Base-by-base conservation (phyloP, 2,329 filamentous ascomycete genomes). In the Pseudogymnoascus sp. region DNA sequence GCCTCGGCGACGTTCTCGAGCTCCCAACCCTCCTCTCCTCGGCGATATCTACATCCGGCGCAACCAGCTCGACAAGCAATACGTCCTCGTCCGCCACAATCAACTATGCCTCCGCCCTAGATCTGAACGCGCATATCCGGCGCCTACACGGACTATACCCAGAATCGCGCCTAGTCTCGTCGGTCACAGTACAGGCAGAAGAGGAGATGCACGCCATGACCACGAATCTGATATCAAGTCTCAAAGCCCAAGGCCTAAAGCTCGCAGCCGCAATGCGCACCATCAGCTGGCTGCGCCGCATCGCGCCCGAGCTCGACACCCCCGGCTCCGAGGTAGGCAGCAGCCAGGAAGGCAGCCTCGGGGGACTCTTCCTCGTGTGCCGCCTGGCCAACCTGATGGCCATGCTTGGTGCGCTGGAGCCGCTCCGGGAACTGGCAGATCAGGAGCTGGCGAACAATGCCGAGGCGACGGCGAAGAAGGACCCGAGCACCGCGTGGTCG, bases 41-140 rank as follows among this genome's bases (percentile, higher is more conserved):
- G 1, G 87, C 92, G 50, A 87, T 92, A 61, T 82, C 82, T 6
- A 77, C 78, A 4, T 78, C 75, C 0, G 50, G 58, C 1, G 80
- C 79, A 25, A 75, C 79, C n/a, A 75, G 75, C n/a, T 71, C 75
- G 2, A 66, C 75, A 3, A 79, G 84, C 3, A 73, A 73, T 12
- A 69, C 71, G 5, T 72, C 68, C 3, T 62, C 71, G 2, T 64
- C 68, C 11, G 69, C 75, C 5, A 82, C 78, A 8, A 83, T 86
- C 63, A 95, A 91, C 67, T 96, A 97, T 76, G 87, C 91, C 2
- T 90, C 91, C 0, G 92, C 92, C 0, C 79, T 99, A 35, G 94
- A 99, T 73, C 80, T 99, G 2, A 89, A 96, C 71, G 88, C 90
- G n/a, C 94, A 97, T 72, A 94, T 97, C 71, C 90, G 90, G 67